These are phyloP conservation scores for Podila clonocystis DNA, from an alignment of 192 early-diverging fungal species.

Conservation along the genomic window DNA sequence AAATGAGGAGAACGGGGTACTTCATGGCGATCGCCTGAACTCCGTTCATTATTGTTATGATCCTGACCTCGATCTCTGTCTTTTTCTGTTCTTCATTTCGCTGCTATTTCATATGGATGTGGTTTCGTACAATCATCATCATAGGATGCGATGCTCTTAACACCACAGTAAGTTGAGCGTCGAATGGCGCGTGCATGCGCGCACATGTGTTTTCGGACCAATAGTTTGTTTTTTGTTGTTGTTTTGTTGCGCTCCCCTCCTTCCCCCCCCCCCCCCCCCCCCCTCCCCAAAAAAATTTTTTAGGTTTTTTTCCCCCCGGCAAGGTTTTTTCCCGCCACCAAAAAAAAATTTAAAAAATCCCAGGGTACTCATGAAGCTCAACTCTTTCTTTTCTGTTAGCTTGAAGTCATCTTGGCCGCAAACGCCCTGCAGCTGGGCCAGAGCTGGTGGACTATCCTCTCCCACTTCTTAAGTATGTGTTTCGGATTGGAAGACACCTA, in stretches of 20 bases:
- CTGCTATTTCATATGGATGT: neutral
- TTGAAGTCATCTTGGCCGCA: conserved; percentile 44
- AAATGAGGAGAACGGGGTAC: no score
- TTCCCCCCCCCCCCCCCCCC: no score
- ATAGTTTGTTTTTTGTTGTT: no score
- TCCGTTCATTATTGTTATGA: neutral
- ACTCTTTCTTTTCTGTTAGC: conserved; percentile 4
- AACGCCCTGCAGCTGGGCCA: conserved; percentile 46
- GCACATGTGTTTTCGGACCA: neutral
- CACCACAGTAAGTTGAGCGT: conserved; percentile 52
- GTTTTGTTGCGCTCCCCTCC: no score
- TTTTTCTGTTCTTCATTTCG: conserved; percentile 2
- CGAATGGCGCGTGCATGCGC: neutral
- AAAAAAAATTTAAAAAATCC: no score
- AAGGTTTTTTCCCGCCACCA: neutral
- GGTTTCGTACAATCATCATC: neutral
- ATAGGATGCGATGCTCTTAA: conserved; percentile 70
- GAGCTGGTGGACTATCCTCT: conserved; percentile 51
- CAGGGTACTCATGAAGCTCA: no score
- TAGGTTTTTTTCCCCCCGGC: conserved; percentile 16
- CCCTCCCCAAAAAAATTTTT: conserved; percentile 13
- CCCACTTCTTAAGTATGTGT: conserved; percentile 43
- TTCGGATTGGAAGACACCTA: no score
- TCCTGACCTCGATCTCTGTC: neutral
- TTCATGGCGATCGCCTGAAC: no score